These are phyloP conservation scores for Sarocladium oryzae DNA, from an alignment of 2,329 filamentous ascomycete species.

Conservation along the genomic window DNA sequence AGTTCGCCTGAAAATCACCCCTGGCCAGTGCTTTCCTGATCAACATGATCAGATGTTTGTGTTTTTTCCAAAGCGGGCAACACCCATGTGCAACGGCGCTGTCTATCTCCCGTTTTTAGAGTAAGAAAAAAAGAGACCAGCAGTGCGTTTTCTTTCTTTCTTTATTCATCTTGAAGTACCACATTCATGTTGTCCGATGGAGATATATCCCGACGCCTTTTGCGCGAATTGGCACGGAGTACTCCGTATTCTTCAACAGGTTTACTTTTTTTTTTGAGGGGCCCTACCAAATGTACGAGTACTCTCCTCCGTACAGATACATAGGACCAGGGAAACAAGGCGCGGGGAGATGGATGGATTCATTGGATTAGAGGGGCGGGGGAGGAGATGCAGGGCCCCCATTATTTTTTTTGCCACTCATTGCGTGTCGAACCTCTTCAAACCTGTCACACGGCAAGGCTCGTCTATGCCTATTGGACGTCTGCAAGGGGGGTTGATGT, in stretches of 20 bases:
- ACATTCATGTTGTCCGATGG: no score
- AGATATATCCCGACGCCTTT: no score
- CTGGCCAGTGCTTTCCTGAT: slow-evolving; percentile 6
- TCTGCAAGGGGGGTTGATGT: neutral
- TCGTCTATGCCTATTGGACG: neutral
- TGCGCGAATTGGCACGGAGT: no score
- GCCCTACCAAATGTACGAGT: no score
- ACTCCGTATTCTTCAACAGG: no score
- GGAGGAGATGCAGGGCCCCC: neutral
- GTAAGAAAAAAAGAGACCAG: no score
- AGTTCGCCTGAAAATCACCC: slow-evolving; percentile 1
- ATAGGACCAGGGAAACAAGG: no score
- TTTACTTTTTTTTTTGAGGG: no score
- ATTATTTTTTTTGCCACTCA: slow-evolving; percentile 3
- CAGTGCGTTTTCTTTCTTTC: no score
- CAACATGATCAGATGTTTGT: neutral
- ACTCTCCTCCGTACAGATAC: no score
- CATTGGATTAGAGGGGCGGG: neutral
- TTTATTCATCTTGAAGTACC: no score
- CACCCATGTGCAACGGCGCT: neutral
- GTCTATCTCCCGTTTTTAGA: slow-evolving; percentile 5
- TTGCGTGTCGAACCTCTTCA: neutral
- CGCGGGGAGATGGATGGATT: no score
- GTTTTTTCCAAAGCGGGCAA: slow-evolving; percentile 4
- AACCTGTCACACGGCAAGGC: neutral